A percentile compares a stretch with the other conserved stretches of the same genome.
Evolutionary conservation across 2,329 filamentous ascomycete genomes (phyloP).

Genomic region (Paracoccidioides brasiliensis): DNA sequence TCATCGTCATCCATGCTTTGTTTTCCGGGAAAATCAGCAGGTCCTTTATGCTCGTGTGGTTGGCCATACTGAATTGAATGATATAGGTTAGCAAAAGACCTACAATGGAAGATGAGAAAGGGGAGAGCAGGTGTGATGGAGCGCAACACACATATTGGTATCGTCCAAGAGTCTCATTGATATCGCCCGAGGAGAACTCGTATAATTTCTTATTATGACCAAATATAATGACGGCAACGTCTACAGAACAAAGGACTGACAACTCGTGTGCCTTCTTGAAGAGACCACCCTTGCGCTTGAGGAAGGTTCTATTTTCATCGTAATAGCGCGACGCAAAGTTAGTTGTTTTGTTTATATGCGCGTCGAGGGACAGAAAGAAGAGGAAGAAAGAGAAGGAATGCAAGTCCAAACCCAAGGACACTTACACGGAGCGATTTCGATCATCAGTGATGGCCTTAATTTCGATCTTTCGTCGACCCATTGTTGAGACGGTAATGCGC

Average conservation of each 20-base stretch:
- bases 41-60: slow-evolving; percentile 92
- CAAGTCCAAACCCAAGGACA: slow-evolving; percentile 11
- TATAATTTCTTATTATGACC: slow-evolving; percentile 98
- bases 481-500: slow-evolving; percentile 30
- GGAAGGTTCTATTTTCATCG: slow-evolving; percentile 58
- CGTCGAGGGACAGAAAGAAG: not conserved
- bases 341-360: too few species aligned
- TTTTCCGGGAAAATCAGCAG: slow-evolving; percentile 77
- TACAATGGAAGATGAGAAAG: not conserved
- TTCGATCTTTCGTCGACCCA: slow-evolving; percentile 99
- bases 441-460: slow-evolving; percentile 99
- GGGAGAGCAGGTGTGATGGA: not conserved
- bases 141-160: slow-evolving; percentile 70
- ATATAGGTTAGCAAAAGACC: slow-evolving; percentile 6
- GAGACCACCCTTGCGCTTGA: slow-evolving; percentile 95
- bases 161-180: slow-evolving; percentile 75
- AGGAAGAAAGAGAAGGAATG: not conserved
- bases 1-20: slow-evolving; percentile 68
- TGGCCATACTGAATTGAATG: slow-evolving; percentile 57
- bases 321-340: not conserved
- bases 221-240: slow-evolving; percentile 97
- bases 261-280: slow-evolving; percentile 99
- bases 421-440: slow-evolving; percentile 93
- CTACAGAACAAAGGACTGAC: slow-evolving; percentile 92
- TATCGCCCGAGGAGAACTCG: slow-evolving; percentile 89